These are phyloP conservation scores for Dittrichia graveolens DNA, from an alignment of 129 eudicot genomes.

Conservation along the genomic window DNA sequence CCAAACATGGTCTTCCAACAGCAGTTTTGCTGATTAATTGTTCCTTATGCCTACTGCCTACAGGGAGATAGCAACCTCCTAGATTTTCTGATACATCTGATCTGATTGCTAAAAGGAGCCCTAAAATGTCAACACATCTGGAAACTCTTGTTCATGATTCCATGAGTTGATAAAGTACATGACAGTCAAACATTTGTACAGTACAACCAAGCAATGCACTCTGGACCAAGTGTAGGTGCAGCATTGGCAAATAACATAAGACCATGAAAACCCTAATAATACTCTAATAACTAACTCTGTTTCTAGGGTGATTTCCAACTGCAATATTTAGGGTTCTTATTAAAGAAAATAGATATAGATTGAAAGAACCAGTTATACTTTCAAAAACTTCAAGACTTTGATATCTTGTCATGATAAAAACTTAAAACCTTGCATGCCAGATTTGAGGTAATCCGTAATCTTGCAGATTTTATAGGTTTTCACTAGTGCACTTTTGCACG, in stretches of 20 bases:
- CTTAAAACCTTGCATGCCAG: conserved; percentile 17
- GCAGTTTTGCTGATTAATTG: no score
- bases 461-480: conserved; percentile 2
- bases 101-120: neutral
- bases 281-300: conserved; percentile 13
- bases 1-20: no score
- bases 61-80: neutral
- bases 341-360: conserved; percentile 18
- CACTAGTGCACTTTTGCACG: conserved; percentile 56
- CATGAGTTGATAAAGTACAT: conserved; percentile 22
- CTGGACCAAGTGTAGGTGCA: conserved; percentile 27
- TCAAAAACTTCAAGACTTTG: conserved; percentile 11
- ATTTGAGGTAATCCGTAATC: neutral
- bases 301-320: conserved; percentile 13
- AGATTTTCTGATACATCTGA: neutral
- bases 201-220: conserved; percentile 23
- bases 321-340: conserved; percentile 30
- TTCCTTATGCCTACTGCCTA: no score
- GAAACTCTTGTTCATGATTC: conserved; percentile 21
- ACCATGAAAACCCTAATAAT: neutral
- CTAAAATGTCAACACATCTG: neutral
- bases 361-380: conserved; percentile 13
- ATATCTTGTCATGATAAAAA: conserved; percentile 25
- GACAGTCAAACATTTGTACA: conserved; percentile 28
- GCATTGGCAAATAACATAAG: conserved; percentile 18